Evolutionary conservation across 805 yeast genomes (phyloP), one percentile per base, ranked within the genome.

Genomic region (Tetrapisispora namnaoensis): DNA sequence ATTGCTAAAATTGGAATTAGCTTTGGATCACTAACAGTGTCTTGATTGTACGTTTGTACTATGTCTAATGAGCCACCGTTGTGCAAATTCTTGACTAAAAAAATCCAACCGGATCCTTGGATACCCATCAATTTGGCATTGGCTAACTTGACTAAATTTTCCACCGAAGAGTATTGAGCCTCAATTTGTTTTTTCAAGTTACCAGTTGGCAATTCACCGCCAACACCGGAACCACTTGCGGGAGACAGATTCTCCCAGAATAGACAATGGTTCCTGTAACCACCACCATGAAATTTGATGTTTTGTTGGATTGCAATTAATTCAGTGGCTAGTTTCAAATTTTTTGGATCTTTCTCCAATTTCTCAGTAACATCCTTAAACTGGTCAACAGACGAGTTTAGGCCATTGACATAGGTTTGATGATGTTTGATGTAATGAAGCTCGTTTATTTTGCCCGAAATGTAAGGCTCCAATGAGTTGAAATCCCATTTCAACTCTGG

Each of bases 21-120:
- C 8, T n/a, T 39, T 10, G 78, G 66, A 44, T 86, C 86, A 44
- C 80, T 72, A 38, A 85, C 88, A 17, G 93, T 85, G 70, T 88
- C 96, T 71, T 88, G 96, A 75, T 88, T 88, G 57, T 79, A 73
- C 57, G 86, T 84, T 67, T 86, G 85, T 49, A 86, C 83, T 49
- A 88, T 83, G 55, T 86, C 95, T 58, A 88, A 66, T 35, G 57
- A 51, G 44, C 82, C 78, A 57, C 85, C 86, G 57, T 81, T 81
- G 53, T 76, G 82, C 63, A 78, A 74, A 75, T 87, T 84, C 77
- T 84, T 85, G 59, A 81, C 95, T 55, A 88, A 73, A 74, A 90
- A 88, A 32, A 93, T 93, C 96, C 96, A 88, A 42, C 96, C 96
- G 6, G 95, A 84, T 65, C 96, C 96, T 71, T 88, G 96, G 59